Evolutionary conservation across 306 rosid genomes (phyloP), one percentile per base, ranked within the genome.

Genomic region (Quercus agrifolia): DNA sequence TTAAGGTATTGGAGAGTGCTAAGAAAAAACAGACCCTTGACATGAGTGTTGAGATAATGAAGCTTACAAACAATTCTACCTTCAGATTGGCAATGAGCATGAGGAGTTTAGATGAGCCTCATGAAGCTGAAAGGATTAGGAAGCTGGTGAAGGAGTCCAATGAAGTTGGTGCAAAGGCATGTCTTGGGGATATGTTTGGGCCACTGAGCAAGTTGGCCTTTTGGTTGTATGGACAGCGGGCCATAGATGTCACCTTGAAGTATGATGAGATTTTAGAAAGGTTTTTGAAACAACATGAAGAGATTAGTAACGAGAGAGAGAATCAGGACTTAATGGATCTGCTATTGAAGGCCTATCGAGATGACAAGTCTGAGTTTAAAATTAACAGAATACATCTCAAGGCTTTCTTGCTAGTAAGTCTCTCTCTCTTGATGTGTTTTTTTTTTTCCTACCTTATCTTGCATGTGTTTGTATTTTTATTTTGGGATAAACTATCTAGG

Each of bases 31-130:
- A 56, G 46, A 71, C 19, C 0, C 23, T 86, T 33, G 88, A 89
- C 33, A 71, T 86, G 56, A 88, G 92, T 0, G 76, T 73, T 4
- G 87, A 86, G 73, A 71, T 88, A 6, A 84, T 88, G 88, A 86
- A 77, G 78, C 77, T 89, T 2, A 86, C 92, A 2, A 89, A 89
- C 73, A 89, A 89, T 55, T 75, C 61, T 44, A 84, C 80, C 13
- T 84, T 90, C 74, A 88, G 86, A 33, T 82, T 86, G 90, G 81
- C 74, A 54, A 86, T 86, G 90, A 82, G 86, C 78, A 82, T 83
- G 19, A 80, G 88, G 64, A 75, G 88, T 8, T 82, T 86, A 1
- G 90, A 84, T 71, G 77, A 80, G 2, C 64, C 68, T 15, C 77
- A 80, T 5, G 90, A 89, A 44, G 87, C 86, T 1, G 86, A 80